These are phyloP conservation scores for Leavenworthia alabamica DNA, from an alignment of 345 rosid genomes.

Conservation along the genomic window DNA sequence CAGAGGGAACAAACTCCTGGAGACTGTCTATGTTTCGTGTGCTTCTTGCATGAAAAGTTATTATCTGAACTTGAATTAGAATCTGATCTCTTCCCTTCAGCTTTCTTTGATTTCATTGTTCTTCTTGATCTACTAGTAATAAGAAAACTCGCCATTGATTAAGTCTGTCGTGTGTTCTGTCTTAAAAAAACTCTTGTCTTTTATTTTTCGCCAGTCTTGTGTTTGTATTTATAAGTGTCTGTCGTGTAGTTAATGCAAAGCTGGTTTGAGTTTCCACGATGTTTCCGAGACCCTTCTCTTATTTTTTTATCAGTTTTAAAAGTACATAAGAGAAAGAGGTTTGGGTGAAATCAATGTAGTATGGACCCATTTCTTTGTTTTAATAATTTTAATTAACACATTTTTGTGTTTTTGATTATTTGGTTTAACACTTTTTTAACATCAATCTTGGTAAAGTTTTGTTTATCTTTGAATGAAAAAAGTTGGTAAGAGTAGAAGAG, in stretches of 20 bases:
- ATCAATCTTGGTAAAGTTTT: constrained; percentile 2
- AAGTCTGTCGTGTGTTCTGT: constrained; percentile 10
- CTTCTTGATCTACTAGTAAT: constrained; percentile 7
- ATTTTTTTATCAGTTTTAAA: not conserved
- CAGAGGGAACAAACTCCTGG: constrained; percentile 33
- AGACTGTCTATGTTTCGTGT: constrained; percentile 28
- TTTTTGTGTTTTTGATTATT: not conserved
- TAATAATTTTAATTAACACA: not conserved
- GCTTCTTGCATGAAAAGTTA: constrained; percentile 34
- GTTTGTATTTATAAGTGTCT: constrained; percentile 25
- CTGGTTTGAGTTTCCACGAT: constrained; percentile 19
- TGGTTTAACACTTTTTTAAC: not conserved
- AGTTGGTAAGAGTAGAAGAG: constrained; percentile 19
- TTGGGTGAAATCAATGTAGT: not conserved
- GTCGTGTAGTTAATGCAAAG: constrained; percentile 12
- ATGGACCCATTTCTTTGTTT: constrained; percentile 7
- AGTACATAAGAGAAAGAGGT: not conserved
- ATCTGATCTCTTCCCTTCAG: constrained; percentile 15
- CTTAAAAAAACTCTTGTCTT: not conserved
- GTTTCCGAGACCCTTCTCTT: constrained; percentile 26
- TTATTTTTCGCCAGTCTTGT: not conserved
- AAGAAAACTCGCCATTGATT: constrained; percentile 30
- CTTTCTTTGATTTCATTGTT: constrained; percentile 9
- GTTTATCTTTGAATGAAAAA: constrained; percentile 10
- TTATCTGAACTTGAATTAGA: constrained; percentile 18